phyloP scores from a whole-genome alignment of 139 green algal species.

The Raphidocelis subcapitata region DNA sequence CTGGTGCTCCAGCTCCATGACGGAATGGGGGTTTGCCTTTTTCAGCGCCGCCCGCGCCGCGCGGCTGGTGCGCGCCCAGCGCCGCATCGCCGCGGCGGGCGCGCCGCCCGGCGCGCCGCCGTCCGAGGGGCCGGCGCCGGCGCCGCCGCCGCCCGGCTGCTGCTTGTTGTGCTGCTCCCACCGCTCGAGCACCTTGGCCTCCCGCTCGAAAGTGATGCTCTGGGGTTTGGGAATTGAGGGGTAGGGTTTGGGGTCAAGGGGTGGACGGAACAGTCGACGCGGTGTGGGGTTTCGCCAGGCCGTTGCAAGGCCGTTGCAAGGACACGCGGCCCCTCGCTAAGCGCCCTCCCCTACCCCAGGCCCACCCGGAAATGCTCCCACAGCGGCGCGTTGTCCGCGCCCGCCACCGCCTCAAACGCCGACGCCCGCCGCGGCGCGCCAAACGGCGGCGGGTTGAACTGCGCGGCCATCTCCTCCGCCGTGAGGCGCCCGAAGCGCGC shows the following conservation, averaged over 20 bases:
- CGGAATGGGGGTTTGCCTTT: conserved; percentile 41
- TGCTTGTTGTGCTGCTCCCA: conserved; percentile 42
- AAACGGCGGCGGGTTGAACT: conserved; percentile 61
- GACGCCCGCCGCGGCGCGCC: conserved; percentile 26
- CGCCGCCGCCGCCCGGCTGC: conserved; percentile 14
- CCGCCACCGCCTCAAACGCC: conserved; percentile 9
- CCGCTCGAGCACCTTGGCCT: conserved; percentile 47
- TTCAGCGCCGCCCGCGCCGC: conserved; percentile 36
- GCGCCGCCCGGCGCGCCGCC: neutral
- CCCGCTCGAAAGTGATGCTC: conserved; percentile 50
- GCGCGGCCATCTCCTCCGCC: neutral
- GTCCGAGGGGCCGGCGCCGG: neutral
- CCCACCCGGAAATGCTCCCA: conserved; percentile 51
- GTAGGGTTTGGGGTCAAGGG: no score
- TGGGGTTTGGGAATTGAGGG: no score
- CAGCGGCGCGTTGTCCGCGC: conserved; percentile 4
- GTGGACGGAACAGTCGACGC: no score
- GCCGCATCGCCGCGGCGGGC: conserved; percentile 32
- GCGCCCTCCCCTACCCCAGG: no score
- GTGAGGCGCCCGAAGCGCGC: neutral
- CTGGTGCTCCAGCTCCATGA: conserved; percentile 52
- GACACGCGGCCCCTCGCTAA: no score
- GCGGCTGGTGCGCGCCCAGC: conserved; percentile 34
- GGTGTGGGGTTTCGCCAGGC: no score
- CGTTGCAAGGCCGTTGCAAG: no score